Percentiles rank a stretch among this genome's conserved stretches.
These are phyloP conservation scores for Parasitella parasitica DNA, from an alignment of 371 early-diverging fungal genomes.

Conservation along the genomic window DNA sequence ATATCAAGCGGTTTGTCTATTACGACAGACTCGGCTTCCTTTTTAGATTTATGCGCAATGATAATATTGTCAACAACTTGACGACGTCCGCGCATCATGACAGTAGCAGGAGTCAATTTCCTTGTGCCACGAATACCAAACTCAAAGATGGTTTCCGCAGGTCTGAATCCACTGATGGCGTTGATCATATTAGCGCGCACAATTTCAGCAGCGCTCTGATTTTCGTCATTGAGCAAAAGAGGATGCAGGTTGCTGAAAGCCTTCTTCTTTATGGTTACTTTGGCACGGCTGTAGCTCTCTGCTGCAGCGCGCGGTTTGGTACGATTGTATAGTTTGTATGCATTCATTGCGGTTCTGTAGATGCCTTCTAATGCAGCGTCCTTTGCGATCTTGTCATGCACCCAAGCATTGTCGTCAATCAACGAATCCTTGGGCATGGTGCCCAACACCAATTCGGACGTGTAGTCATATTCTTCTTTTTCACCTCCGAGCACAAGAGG, in stretches of 20 bases:
- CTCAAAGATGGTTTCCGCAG: slow-evolving; percentile 92
- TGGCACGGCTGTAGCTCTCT: slow-evolving; percentile 88
- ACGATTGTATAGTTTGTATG: slow-evolving; percentile 82
- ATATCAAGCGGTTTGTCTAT: slow-evolving; percentile 8
- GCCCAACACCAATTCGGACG: slow-evolving; percentile 82
- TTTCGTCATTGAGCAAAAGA: slow-evolving; percentile 47
- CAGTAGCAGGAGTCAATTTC: slow-evolving; percentile 66
- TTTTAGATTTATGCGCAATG: slow-evolving; percentile 25
- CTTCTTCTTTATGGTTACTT: slow-evolving; percentile 66
- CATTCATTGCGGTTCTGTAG: slow-evolving; percentile 73
- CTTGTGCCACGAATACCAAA: slow-evolving; percentile 81
- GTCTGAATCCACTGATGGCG: slow-evolving; percentile 78
- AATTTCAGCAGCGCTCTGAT: slow-evolving; percentile 47
- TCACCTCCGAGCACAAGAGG: slow-evolving; percentile 64
- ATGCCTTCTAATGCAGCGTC: slow-evolving; percentile 68
- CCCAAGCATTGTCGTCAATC: slow-evolving; percentile 74
- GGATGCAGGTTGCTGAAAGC: slow-evolving; percentile 76
- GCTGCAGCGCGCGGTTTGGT: slow-evolving; percentile 78
- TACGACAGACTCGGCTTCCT: slow-evolving; percentile 4
- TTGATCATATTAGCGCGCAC: slow-evolving; percentile 68
- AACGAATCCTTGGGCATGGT: slow-evolving; percentile 69
- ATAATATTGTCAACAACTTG: slow-evolving; percentile 63
- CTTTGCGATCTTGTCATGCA: slow-evolving; percentile 54
- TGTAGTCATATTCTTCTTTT: slow-evolving; percentile 66
- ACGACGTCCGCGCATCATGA: slow-evolving; percentile 82